Evolutionary conservation across 805 yeast genomes (phyloP), one percentile per base, ranked within the genome.

Genomic region (Monosporozyma servazzii): DNA sequence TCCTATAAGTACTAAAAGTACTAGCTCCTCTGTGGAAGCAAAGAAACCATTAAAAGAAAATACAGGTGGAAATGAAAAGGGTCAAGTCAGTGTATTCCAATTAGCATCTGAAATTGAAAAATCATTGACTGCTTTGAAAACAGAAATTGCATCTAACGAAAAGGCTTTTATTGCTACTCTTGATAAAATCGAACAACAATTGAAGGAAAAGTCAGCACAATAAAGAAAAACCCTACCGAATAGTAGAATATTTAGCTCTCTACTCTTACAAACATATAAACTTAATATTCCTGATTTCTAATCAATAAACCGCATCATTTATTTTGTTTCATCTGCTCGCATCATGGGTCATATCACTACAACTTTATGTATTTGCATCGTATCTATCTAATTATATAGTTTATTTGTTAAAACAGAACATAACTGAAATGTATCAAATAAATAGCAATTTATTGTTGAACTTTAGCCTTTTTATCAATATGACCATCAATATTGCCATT

Each of bases 41-140:
- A 29, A 31, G 45, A 42, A 25, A 6, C 37, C 30, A 29, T 36
- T n/a, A 21, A 40, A 25, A 45, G 15, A 41, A 41, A 11, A 30
- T 29, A 45, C 36, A 44, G 48, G 17, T 33, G 37, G 15, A 6
- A 45, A 50, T n/a, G 47, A 49, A 10, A 51, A 53, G 33, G 52
- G 48, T n/a, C 51, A 44, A 6, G 56, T 56, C 3, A 64, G 66
- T 5, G 57, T 66, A 2, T 66, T 58, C 50, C 66, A 66, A 29
- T 47, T 66, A n/a, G 59, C 66, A 0, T 55, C 56, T 20, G 62
- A 59, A 11, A 62, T 66, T 21, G 66, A 66, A 50, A 54, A 56
- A 30, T 51, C 63, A 0, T 41, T 66, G 27, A 52, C 54, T 20
- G 58, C 55, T 17, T 48, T 65, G 6, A 51, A 58, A 47, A 36